These are phyloP conservation scores for Phylloporus sp. DNA, from an alignment of 768 basidiomycete species.

Conservation along the genomic window DNA sequence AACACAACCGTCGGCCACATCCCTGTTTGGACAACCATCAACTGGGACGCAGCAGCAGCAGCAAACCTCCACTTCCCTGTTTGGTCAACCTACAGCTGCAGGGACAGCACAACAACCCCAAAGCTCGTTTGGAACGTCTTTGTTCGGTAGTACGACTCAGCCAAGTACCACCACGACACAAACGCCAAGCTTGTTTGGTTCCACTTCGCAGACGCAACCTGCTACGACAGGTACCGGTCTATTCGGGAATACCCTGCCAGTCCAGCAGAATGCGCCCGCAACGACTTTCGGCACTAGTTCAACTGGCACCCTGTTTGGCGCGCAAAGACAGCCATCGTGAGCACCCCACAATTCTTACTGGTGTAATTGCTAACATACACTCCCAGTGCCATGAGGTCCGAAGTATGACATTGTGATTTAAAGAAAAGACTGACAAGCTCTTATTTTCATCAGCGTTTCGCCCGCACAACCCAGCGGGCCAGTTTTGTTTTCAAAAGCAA, in stretches of 20 bases:
- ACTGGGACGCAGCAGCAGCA: constrained; percentile 35
- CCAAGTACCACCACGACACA: constrained; percentile 13
- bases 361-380: background rate
- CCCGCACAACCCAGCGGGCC: constrained; percentile 28
- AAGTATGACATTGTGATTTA: background rate
- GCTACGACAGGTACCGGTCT: constrained; percentile 13
- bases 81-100: constrained; percentile 34
- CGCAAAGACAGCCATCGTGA: constrained; percentile 33
- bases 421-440: background rate
- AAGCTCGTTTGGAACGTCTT: constrained; percentile 28
- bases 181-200: constrained; percentile 17
- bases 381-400: constrained; percentile 28
- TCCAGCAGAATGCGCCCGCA: background rate
- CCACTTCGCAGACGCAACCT: constrained; percentile 20
- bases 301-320: constrained; percentile 21
- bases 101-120: constrained; percentile 22
- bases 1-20: constrained; percentile 10
- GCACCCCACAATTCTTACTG: background rate
- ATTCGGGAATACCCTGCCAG: constrained; percentile 25
- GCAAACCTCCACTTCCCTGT: constrained; percentile 31
- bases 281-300: constrained; percentile 1
- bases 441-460: constrained; percentile 21
- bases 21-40: constrained; percentile 30
- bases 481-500: constrained; percentile 41
- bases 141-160: constrained; percentile 27